Base-by-base conservation (phyloP, 2,329 filamentous ascomycete genomes). In the Aspergillus unguis region DNA sequence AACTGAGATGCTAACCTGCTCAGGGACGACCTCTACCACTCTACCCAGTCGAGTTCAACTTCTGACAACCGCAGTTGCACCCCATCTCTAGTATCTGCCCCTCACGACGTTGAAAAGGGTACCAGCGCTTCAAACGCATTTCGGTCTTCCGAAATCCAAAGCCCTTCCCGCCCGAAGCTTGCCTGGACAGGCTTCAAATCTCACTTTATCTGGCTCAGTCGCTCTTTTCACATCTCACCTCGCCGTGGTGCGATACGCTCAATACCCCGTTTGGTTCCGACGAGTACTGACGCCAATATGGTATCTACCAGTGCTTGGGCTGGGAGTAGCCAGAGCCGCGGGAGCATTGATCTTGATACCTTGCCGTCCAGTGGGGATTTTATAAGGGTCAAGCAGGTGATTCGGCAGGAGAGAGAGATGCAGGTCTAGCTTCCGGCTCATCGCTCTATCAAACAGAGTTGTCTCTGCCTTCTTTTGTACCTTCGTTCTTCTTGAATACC, bases 261-360 rank as follows among this genome's bases (percentile, higher is more conserved):
- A 33, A 29, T 62, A 4, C 54, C 56, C 9, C 45, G 59, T 7
- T 35, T 69, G 5, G 56, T 62, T 6, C 47, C 37, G 27, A 47
- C 61, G 17, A 17, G 17, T 25, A 25, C 36, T 6, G 9, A 25
- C 2, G 58, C 53, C 5, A 66, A 58, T 45, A 68, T 64, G 0
- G 43, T 71, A 29, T 62, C 43, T 6, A 65, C 68, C 3, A 71
- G 54, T 55, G 68, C 68, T 4, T 71, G 68, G 67, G 68, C 67
- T 3, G 63, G 57, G 1, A 57, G 51, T 31, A 65, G 58, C 23
- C 55, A 56, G 40, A 64, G 57, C n/a, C 59, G 61, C 7, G 50
- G 51, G 1, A 69, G 64, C 35, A 54, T 56, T 37, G 65, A 68
- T 23, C 45, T 61, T 23, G 55, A 53, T 0, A 33, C 31, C 9